Conservation (phyloP, 2,329 filamentous ascomycete species). For the Colletotrichum truncatum region DNA sequence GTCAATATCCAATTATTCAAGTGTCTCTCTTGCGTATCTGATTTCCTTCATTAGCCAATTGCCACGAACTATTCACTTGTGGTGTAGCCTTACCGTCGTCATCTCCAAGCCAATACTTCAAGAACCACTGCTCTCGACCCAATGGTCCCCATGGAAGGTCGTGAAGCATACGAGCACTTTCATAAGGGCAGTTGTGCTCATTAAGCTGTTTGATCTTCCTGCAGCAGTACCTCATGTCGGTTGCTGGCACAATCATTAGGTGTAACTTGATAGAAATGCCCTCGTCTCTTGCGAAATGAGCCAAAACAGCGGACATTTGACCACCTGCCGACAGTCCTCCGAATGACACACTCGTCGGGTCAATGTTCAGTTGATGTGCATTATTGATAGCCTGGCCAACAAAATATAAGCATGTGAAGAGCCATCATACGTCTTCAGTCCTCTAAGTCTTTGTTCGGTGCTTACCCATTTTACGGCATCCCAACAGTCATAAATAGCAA, state of each 20-base stretch:
- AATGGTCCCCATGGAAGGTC: constrained; percentile 40
- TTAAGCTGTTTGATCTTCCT: constrained; percentile 28
- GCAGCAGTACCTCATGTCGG: constrained; percentile 42
- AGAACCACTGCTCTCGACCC: constrained; percentile 41
- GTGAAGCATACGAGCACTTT: constrained; percentile 36
- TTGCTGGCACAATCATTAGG: constrained; percentile 42
- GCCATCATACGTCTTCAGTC: no score
- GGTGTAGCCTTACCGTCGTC: constrained; percentile 34
- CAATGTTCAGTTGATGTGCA: constrained; percentile 26
- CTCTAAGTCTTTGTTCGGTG: no score
- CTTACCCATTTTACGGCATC: constrained; percentile 40
- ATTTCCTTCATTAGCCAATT: not conserved
- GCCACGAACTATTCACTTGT: no score
- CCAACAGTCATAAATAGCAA: constrained; percentile 37
- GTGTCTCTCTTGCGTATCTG: constrained; percentile 3
- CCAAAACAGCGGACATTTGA: constrained; percentile 42
- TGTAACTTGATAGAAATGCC: constrained; percentile 38
- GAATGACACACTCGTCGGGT: constrained; percentile 34
- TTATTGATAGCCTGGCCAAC: constrained; percentile 20
- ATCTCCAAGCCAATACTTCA: constrained; percentile 40
- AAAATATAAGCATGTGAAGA: not conserved
- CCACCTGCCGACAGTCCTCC: constrained; percentile 36
- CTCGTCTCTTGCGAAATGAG: constrained; percentile 45
- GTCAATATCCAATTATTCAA: constrained; percentile 9
- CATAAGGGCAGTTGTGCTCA: constrained; percentile 33